phyloP scores from a whole-genome alignment of 192 early-diverging fungal species.

The Coemansia sp. region DNA sequence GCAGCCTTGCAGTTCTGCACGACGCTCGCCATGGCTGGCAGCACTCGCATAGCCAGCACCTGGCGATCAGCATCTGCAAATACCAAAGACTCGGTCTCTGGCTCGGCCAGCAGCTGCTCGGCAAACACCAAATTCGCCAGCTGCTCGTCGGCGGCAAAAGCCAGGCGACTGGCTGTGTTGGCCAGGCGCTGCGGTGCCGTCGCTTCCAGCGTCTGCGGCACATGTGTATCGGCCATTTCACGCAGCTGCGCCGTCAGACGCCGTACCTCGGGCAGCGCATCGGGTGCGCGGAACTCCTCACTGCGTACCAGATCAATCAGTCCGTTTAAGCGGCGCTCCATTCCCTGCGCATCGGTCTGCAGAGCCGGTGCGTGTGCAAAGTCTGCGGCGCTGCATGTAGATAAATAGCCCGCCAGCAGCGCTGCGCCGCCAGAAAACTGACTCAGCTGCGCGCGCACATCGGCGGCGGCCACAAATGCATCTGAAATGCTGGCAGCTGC shows the following conservation, averaged over 20 bases:
- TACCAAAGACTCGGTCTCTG: not conserved
- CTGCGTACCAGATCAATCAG: conserved; percentile 74
- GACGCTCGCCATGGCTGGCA: conserved; percentile 34
- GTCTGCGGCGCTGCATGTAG: conserved; percentile 62
- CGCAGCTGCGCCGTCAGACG: conserved; percentile 65
- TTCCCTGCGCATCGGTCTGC: conserved; percentile 72
- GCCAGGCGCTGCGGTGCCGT: conserved; percentile 55
- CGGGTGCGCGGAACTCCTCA: conserved; percentile 69
- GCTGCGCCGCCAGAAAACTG: conserved; percentile 65
- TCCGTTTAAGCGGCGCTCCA: conserved; percentile 72
- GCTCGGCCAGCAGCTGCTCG: conserved; percentile 32
- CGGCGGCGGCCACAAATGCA: conserved; percentile 53
- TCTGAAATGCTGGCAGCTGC: conserved; percentile 53
- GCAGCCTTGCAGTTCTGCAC: conserved; percentile 48
- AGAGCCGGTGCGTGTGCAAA: conserved; percentile 66
- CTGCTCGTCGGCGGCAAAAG: conserved; percentile 67
- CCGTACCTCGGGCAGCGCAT: conserved; percentile 67
- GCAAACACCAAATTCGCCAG: conserved; percentile 55
- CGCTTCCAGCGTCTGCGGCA: conserved; percentile 50
- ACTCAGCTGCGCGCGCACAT: conserved; percentile 31
- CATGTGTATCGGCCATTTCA: conserved; percentile 62
- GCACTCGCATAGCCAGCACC: conserved; percentile 26
- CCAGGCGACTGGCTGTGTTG: conserved; percentile 53
- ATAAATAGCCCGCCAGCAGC: conserved; percentile 67
- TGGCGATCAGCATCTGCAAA: conserved; percentile 23